Percentiles rank a stretch among this genome's conserved stretches.
phyloP scores from a whole-genome alignment of 2,329 filamentous ascomycete species.

The Scedosporium apiospermum region DNA sequence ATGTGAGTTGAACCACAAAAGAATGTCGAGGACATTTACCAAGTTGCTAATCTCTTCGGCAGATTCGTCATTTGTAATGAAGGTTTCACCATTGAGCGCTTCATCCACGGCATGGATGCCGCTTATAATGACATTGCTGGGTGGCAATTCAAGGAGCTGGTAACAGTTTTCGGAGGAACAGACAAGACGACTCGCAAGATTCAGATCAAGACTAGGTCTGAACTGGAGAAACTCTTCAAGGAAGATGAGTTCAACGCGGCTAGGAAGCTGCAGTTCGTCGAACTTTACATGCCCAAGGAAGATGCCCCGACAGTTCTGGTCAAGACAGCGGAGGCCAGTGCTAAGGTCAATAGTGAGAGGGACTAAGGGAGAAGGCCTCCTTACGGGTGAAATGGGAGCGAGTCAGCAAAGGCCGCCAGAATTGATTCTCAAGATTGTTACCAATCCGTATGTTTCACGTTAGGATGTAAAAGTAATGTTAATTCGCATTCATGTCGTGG shows the following conservation, averaged over 20 bases:
- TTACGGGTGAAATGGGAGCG: no score
- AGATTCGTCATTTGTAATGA: conserved; percentile 80
- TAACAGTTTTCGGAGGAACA: conserved; percentile 56
- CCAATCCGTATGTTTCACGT: no score
- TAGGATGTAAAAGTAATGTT: no score
- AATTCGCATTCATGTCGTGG: no score
- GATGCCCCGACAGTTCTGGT: conserved; percentile 66
- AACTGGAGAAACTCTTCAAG: conserved; percentile 56
- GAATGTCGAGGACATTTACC: not conserved
- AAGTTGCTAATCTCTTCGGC: conserved; percentile 12
- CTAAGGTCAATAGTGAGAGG: conserved; percentile 51
- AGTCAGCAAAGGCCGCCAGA: no score
- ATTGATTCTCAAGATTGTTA: no score
- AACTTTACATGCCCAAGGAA: conserved; percentile 70
- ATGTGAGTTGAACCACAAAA: conserved; percentile 42
- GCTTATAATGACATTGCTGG: conserved; percentile 70
- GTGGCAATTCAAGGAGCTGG: conserved; percentile 65
- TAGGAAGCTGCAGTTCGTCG: conserved; percentile 58
- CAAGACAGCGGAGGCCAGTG: conserved; percentile 61
- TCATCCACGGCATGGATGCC: conserved; percentile 75
- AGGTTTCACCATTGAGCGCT: conserved; percentile 82
- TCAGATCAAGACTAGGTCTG: conserved; percentile 57
- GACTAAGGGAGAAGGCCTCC: conserved; percentile 13
- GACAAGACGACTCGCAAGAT: conserved; percentile 48
- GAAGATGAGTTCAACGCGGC: conserved; percentile 54